Evolutionary conservation across 352 stramenopile genomes (phyloP), one percentile per base, ranked within the genome.

Genomic region (Phytopythium aichiense): DNA sequence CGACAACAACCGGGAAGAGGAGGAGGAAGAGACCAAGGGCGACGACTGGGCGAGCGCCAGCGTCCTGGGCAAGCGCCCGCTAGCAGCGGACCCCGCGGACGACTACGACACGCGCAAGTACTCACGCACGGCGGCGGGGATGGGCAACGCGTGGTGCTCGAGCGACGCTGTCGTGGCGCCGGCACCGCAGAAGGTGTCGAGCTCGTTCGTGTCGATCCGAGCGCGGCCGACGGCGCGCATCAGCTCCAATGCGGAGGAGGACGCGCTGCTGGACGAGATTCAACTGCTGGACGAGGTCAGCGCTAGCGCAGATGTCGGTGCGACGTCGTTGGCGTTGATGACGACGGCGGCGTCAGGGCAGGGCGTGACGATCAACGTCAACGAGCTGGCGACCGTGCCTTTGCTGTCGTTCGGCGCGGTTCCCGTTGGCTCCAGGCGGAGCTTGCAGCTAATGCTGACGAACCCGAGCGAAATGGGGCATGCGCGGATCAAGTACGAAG

Each of bases 401-500:
- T 67, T 77, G 31, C 55, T 94, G 22, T 54, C 59, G 49, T 94
- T 92, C 58, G 85, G 83, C 1, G 37, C 57, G 15, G 79, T 94
- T 8, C 59, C 72, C 1, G 35, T 88, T 2, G 78, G 78, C 18
- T 66, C 81, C n/a, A 64, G 64, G 23, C 81, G 74, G 31, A 88
- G 65, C 22, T 50, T 84, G 35, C 61, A 74, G 54, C 61, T 94
- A 25, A 82, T 62, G 7, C 61, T 94, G 20, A 52, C 69, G 59
- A 94, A 94, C 40, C 64, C 82, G 8, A 88, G 71, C 59, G 77
- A 88, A 22, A 33, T 72, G 25, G 74, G 77, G 25, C 86, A 83
- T 54, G 81, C 76, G 9, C 76, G 80, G 23, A 65, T 94, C 48
- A 87, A 90, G 53, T 88, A 88, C 52, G 81, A 91, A 62, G 81